Conservation (phyloP, 2,329 filamentous ascomycete genomes). For the Ambrosiella xylebori region DNA sequence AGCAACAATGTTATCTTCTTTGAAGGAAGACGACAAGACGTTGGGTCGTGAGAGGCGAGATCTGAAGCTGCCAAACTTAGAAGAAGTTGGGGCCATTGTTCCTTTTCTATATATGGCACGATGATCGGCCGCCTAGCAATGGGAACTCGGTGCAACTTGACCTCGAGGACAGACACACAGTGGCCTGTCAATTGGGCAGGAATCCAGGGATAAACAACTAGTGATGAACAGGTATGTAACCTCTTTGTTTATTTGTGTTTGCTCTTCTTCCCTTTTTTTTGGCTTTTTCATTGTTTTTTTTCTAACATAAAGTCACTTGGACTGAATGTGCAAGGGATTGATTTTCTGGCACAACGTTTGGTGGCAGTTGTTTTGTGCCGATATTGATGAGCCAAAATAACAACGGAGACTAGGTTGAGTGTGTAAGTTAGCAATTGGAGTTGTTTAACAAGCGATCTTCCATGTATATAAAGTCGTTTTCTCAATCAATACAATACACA, state of each 20-base stretch:
- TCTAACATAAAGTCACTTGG: background rate
- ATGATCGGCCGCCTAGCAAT: background rate
- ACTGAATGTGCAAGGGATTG: conserved; percentile 2
- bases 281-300: background rate
- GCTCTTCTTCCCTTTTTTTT: background rate
- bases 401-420: background rate
- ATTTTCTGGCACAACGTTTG: background rate
- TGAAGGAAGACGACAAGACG: conserved; percentile 25
- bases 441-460: background rate
- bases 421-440: background rate
- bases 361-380: background rate
- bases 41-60: conserved; percentile 17
- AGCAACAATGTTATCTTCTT: conserved; percentile 34
- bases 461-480: background rate
- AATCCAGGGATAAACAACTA: background rate
- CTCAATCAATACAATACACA: background rate
- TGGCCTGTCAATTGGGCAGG: background rate
- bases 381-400: background rate
- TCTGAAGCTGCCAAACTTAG: conserved; percentile 19
- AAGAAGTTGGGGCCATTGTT: conserved; percentile 5
- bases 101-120: background rate
- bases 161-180: background rate
- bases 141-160: background rate
- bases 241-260: background rate
- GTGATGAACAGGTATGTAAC: background rate